phyloP scores from a whole-genome alignment of 148 eudicot species.

The Persicaria maculosa region DNA sequence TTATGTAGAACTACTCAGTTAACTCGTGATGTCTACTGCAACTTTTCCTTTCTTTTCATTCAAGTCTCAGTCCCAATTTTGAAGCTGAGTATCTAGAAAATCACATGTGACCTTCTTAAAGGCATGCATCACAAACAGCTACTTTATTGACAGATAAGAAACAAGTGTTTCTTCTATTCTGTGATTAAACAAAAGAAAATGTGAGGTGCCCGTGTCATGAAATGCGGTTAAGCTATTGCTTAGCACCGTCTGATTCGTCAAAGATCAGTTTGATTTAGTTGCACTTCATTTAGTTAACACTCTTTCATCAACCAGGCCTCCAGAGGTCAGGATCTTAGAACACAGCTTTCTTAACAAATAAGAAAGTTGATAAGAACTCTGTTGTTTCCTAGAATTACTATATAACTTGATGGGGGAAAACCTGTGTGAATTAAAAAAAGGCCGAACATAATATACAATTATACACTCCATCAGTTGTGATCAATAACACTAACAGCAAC shows the following conservation, averaged over 20 bases:
- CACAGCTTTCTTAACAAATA: not conserved
- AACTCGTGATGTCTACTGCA: not conserved
- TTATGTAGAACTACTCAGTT: no score
- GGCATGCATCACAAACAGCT: not conserved
- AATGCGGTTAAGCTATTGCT: not conserved
- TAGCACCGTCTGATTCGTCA: no score
- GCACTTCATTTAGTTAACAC: not conserved
- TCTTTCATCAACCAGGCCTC: not conserved
- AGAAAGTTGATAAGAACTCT: not conserved
- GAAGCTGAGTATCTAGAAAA: not conserved
- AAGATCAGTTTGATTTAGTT: no score
- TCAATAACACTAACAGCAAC: no score
- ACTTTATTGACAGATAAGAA: not conserved
- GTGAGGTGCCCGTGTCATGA: not conserved
- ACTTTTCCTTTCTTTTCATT: not conserved
- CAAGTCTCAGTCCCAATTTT: not conserved
- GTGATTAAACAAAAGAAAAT: no score
- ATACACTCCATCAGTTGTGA: no score
- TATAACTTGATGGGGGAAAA: no score
- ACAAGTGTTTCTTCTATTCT: no score
- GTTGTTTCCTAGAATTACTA: no score
- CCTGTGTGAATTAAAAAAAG: no score
- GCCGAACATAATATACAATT: no score
- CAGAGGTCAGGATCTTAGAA: not conserved
- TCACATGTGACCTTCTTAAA: not conserved